These are phyloP conservation scores for Neopestalotiopsis rosae DNA, from an alignment of 2,329 filamentous ascomycete genomes.

Conservation along the genomic window DNA sequence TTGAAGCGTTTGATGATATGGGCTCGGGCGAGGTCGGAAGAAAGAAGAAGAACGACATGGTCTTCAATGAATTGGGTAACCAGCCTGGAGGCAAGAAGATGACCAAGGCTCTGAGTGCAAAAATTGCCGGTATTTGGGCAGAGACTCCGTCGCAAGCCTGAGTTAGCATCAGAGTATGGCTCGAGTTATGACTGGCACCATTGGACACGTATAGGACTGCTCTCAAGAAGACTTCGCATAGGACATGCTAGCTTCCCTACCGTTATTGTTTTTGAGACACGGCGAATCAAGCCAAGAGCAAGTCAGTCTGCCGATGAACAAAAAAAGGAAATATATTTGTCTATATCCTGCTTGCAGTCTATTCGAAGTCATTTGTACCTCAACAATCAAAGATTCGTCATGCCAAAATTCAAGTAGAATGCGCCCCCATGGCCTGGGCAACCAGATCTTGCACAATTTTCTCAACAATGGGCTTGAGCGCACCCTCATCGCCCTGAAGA, in stretches of 20 bases:
- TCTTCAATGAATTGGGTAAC: slow-evolving; percentile 60
- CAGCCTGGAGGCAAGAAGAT: slow-evolving; percentile 74
- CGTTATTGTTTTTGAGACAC: neutral
- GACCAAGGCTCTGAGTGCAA: slow-evolving; percentile 67
- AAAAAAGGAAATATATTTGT: neutral
- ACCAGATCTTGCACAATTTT: slow-evolving; percentile 78
- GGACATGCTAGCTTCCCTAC: neutral
- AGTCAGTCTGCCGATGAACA: neutral
- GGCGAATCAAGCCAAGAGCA: neutral
- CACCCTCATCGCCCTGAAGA: slow-evolving; percentile 53
- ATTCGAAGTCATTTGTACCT: neutral
- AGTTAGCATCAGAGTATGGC: neutral
- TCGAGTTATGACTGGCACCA: neutral
- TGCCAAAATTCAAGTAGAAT: slow-evolving; percentile 17
- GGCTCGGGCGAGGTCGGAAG: slow-evolving; percentile 52
- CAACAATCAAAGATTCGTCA: neutral
- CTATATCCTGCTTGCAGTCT: slow-evolving; percentile 4
- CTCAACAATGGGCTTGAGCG: slow-evolving; percentile 65
- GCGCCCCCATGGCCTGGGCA: slow-evolving; percentile 63
- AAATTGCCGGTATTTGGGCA: slow-evolving; percentile 76
- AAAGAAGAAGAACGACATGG: slow-evolving; percentile 65
- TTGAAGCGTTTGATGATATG: slow-evolving; percentile 70
- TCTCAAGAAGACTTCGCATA: neutral
- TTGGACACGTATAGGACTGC: neutral
- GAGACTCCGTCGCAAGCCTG: slow-evolving; percentile 34